These are phyloP conservation scores for Stromatinia cepivora DNA, from an alignment of 2,329 filamentous ascomycete species.

Conservation along the genomic window DNA sequence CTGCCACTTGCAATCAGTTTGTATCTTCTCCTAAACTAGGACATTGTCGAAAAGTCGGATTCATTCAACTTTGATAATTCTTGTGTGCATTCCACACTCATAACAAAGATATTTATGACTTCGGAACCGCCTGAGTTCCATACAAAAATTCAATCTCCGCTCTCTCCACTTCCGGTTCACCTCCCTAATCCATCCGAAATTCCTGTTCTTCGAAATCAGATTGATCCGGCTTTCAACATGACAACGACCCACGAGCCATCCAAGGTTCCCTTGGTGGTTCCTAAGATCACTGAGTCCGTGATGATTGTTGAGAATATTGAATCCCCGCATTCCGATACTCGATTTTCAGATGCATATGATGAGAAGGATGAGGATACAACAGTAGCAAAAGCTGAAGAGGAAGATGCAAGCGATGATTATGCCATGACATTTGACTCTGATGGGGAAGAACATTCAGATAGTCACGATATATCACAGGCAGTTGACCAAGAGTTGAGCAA, in stretches of 20 bases:
- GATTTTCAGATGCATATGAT: constrained; percentile 42
- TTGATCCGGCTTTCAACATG: constrained; percentile 70
- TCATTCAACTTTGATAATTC: background rate
- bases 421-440: constrained; percentile 44
- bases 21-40: constrained; percentile 4
- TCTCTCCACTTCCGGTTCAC: constrained; percentile 70
- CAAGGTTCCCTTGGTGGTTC: constrained; percentile 17
- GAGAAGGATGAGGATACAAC: constrained; percentile 35
- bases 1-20: constrained; percentile 11
- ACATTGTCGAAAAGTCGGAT: background rate
- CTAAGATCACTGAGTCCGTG: constrained; percentile 15
- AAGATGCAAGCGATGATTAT: constrained; percentile 42
- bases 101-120: constrained; percentile 25
- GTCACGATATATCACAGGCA: constrained; percentile 39
- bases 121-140: constrained; percentile 57
- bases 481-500: constrained; percentile 35
- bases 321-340: constrained; percentile 36
- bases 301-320: constrained; percentile 19
- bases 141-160: constrained; percentile 65
- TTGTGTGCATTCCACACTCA: constrained; percentile 21
- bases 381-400: constrained; percentile 28
- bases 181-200: constrained; percentile 68
- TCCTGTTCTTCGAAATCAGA: constrained; percentile 69
- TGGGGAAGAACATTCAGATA: constrained; percentile 40
- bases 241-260: constrained; percentile 53